Conservation (phyloP, 2,329 filamentous ascomycete species). For the Daldinia eschscholtzii region DNA sequence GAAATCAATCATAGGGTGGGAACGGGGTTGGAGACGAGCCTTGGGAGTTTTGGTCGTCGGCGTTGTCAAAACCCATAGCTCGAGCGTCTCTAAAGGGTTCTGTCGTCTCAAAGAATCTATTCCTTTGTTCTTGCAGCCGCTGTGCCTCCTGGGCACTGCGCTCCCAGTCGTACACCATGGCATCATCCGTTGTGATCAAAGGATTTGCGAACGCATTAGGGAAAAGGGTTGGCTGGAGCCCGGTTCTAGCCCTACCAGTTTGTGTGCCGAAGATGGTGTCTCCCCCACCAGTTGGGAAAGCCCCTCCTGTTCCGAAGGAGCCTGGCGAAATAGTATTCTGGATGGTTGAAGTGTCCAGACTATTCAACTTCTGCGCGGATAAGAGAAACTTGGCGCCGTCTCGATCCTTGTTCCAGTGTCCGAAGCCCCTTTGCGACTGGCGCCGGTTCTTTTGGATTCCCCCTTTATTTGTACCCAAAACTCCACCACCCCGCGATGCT, state of each 20-base stretch:
- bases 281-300: not conserved
- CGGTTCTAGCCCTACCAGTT: not conserved
- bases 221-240: not conserved
- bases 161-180: not conserved
- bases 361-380: conserved; percentile 1
- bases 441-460: not conserved
- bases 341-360: not conserved
- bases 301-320: conserved; percentile 3
- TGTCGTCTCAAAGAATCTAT: not conserved
- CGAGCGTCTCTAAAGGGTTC: not conserved
- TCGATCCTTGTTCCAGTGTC: not conserved
- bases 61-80: not conserved
- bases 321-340: not conserved
- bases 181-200: not conserved
- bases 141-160: not conserved
- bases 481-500: not conserved
- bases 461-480: not conserved
- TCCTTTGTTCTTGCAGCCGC: not conserved
- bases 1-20: not conserved
- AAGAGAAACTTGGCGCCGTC: not conserved
- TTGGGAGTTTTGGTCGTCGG: too few relatives aligned
- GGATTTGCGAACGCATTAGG: not conserved
- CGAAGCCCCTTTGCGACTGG: not conserved
- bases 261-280: not conserved
- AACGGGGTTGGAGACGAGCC: not conserved